Base-by-base conservation (phyloP, 257 asterid genomes). In the Solanum bulbocastanum region DNA sequence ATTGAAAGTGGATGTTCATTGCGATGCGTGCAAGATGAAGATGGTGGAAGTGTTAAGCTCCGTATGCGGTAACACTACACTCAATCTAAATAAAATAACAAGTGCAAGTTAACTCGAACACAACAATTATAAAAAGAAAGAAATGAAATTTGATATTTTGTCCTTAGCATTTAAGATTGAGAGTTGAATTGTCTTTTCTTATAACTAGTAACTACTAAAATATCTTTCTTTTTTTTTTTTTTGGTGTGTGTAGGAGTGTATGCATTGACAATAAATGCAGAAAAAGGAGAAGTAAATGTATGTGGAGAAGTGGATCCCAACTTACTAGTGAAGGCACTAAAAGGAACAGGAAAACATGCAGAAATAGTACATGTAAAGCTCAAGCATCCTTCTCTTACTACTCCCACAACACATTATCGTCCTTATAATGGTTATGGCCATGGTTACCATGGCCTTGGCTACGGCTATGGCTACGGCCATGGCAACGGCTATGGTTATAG, bases 241-340 rank as follows among this genome's bases (percentile, higher is more conserved):
- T 10, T 5, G 23, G 60, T 49, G 18, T 13, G 18, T 14, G 33
- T 27, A 86, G 89, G 91, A 36, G 91, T 86, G 10, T 44, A 37
- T 82, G 37, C 89, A 14, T 88, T 89, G 42, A 78, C 86, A 14
- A 42, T 86, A 12, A 83, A 65, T 86, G 84, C 84, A 44, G 32
- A 37, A 52, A 49, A 71, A 52, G 87, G 87, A 44, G 18, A 37
- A 9, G 89, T 49, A 36, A 33, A 37, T 27, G 87, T 87, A 13
- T 44, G 65, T 79, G 82, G 82, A 12, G 82, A 73, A 36, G 82
- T 73, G 4, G 46, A 73, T 35, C 49, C 82, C 11, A 73, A 73
- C 3, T 42, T 73, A 73, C 3, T 73, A 35, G 82, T 73, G 82
- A 73, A 73, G 18, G 82, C 82, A 20, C 16, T 73, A 73, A 73